Evolutionary conservation across 768 basidiomycete genomes (phyloP).

Genomic region (Amanita thiersii): DNA sequence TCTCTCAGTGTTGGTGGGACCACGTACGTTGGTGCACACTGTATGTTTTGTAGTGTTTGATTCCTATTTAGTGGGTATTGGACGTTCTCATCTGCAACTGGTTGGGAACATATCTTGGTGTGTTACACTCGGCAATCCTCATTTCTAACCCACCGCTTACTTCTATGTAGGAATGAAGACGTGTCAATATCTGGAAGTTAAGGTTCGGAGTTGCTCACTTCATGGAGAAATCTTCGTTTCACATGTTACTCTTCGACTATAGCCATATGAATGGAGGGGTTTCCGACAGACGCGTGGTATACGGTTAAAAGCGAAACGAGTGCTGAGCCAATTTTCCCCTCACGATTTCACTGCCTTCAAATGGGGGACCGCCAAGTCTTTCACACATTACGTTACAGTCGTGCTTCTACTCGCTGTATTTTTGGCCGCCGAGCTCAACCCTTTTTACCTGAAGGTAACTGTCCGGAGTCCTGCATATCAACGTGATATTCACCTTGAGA

Average conservation of each 20-base stretch:
- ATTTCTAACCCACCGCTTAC: slow-evolving; percentile 11
- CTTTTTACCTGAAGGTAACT: slow-evolving; percentile 79
- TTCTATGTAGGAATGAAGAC: slow-evolving; percentile 65
- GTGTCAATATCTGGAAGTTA: slow-evolving; percentile 83
- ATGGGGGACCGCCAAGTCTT: slow-evolving; percentile 74
- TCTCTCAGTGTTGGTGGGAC: slow-evolving; percentile 82
- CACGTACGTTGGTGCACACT: slow-evolving; percentile 46
- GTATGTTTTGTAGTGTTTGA: not conserved
- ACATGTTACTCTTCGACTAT: slow-evolving; percentile 5
- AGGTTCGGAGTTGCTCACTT: slow-evolving; percentile 40
- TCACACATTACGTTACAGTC: slow-evolving; percentile 67
- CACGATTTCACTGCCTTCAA: slow-evolving; percentile 85
- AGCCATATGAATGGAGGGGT: slow-evolving; percentile 86
- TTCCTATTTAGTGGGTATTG: slow-evolving; percentile 60
- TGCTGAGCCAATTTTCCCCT: slow-evolving; percentile 78
- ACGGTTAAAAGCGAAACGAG: slow-evolving; percentile 70
- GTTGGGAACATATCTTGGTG: slow-evolving; percentile 78
- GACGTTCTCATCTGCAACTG: slow-evolving; percentile 86
- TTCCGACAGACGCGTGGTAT: slow-evolving; percentile 71
- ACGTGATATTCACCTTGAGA: slow-evolving; percentile 4
- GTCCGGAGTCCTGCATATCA: slow-evolving; percentile 6
- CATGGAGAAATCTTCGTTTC: slow-evolving; percentile 10
- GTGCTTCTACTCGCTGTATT: slow-evolving; percentile 72
- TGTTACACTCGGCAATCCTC: slow-evolving; percentile 11
- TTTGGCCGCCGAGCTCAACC: slow-evolving; percentile 78